A percentile compares a stretch with the other conserved stretches of the same genome.
Conservation (phyloP, 2,329 filamentous ascomycete species). For the Ceratocystis smalleyi region DNA sequence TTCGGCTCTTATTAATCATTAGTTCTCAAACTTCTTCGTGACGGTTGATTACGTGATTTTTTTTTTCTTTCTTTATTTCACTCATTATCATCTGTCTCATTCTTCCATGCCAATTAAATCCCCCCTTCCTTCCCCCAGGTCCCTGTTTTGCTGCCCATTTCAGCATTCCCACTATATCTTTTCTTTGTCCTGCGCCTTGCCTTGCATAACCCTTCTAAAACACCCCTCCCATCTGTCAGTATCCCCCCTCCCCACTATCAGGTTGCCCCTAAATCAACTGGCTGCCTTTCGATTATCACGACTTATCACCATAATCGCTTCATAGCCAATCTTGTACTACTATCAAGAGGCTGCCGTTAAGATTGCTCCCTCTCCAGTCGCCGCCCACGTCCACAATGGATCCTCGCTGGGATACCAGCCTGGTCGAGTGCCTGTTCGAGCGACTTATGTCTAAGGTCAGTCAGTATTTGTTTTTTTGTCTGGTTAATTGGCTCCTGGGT, state of each 20-base stretch:
- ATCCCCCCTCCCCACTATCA: neutral
- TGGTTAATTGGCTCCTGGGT: neutral
- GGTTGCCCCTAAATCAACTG: neutral
- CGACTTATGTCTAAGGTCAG: constrained; percentile 43
- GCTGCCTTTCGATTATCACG: neutral
- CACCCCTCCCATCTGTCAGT: neutral
- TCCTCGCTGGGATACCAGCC: constrained; percentile 32
- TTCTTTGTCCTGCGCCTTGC: neutral
- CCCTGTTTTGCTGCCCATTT: neutral
- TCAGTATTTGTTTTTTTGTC: constrained; percentile 9
- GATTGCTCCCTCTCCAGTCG: neutral
- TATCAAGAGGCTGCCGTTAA: neutral
- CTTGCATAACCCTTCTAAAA: constrained; percentile 3
- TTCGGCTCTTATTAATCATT: neutral
- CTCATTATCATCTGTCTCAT: neutral
- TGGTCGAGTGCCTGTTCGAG: constrained; percentile 43
- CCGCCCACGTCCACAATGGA: constrained; percentile 12
- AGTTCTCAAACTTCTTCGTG: neutral
- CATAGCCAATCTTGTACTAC: neutral
- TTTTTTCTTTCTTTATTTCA: neutral
- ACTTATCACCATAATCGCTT: neutral
- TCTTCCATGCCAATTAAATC: neutral
- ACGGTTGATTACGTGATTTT: neutral
- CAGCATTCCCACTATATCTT: neutral
- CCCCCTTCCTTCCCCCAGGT: neutral